These are phyloP conservation scores for Calamus simplicifolius DNA, from an alignment of 176 grass and related monocot species.

Conservation along the genomic window DNA sequence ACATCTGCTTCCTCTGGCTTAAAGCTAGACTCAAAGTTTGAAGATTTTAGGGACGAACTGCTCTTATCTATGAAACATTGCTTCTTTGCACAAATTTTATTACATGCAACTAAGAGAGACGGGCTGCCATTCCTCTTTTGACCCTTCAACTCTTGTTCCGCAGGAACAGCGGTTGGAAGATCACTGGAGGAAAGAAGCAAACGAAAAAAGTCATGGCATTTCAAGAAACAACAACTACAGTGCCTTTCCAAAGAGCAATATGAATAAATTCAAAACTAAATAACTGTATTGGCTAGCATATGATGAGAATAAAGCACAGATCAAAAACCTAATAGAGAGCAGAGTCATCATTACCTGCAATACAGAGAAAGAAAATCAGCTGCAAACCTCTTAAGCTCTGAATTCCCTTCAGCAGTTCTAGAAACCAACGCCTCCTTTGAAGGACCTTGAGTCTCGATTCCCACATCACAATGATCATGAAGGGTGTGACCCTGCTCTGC, in stretches of 20 bases:
- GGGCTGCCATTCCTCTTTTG: slow-evolving; percentile 52
- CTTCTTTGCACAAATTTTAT: slow-evolving; percentile 45
- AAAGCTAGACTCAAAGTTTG: slow-evolving; percentile 1
- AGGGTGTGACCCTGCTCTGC: neutral
- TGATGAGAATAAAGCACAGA: too few species aligned
- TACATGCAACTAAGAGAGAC: slow-evolving; percentile 30
- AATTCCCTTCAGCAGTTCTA: slow-evolving; percentile 1
- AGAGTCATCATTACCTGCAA: slow-evolving; percentile 35
- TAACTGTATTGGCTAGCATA: too few species aligned
- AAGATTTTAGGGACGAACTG: slow-evolving; percentile 10
- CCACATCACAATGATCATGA: too few species aligned
- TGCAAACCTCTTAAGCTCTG: slow-evolving; percentile 55
- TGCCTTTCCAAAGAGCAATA: too few species aligned
- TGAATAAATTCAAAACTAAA: too few species aligned
- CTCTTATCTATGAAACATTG: slow-evolving; percentile 18
- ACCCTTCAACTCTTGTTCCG: slow-evolving; percentile 27
- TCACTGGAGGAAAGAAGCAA: slow-evolving; percentile 17
- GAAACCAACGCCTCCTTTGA: neutral
- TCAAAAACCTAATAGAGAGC: too few species aligned
- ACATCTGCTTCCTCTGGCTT: neutral
- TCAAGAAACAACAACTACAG: slow-evolving; percentile 1
- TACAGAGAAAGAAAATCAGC: slow-evolving; percentile 64
- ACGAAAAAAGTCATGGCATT: neutral
- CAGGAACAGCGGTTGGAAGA: slow-evolving; percentile 26
- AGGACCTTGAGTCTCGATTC: neutral